These are phyloP conservation scores for Rugonectria rugulosa DNA, from an alignment of 2,329 filamentous ascomycete genomes.

Conservation along the genomic window DNA sequence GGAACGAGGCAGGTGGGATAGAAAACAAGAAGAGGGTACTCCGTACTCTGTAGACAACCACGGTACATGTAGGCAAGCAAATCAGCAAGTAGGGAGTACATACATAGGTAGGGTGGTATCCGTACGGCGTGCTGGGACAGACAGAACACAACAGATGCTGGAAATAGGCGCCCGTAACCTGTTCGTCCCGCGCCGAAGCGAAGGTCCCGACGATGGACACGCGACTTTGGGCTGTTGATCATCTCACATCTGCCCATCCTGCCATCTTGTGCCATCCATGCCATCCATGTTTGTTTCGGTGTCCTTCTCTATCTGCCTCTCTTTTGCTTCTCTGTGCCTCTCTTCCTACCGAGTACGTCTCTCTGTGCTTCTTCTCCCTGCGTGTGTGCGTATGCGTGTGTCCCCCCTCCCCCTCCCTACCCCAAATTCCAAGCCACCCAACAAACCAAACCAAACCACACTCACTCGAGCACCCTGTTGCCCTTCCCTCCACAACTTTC, in stretches of 20 bases:
- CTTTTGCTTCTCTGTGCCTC: conserved; percentile 51
- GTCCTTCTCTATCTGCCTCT: conserved; percentile 32
- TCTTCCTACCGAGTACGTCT: background rate
- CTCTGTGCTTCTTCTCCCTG: too few species aligned
- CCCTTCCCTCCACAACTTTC: too few species aligned
- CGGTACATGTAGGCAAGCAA: too few species aligned
- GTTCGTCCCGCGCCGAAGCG: background rate
- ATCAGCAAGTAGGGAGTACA: too few species aligned
- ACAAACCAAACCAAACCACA: too few species aligned
- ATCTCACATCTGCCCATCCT: conserved; percentile 17
- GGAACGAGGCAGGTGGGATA: background rate
- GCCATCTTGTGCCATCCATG: conserved; percentile 1
- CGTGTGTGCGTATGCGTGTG: too few species aligned
- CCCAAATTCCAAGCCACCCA: too few species aligned
- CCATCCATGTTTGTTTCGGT: conserved; percentile 28
- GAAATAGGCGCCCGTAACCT: conserved; percentile 15
- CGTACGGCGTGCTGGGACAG: too few species aligned
- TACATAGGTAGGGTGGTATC: conserved; percentile 5
- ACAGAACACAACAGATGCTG: conserved; percentile 11
- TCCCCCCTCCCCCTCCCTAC: too few species aligned
- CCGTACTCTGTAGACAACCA: too few species aligned
- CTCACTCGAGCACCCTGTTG: too few species aligned
- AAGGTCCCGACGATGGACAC: conserved; percentile 2
- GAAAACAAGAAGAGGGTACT: too few species aligned
- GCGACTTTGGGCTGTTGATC: conserved; percentile 1